Percentiles rank a stretch among this genome's conserved stretches.
Evolutionary conservation across 2,329 filamentous ascomycete species (phyloP).

Genomic region (Phaeosphaeria sp.): DNA sequence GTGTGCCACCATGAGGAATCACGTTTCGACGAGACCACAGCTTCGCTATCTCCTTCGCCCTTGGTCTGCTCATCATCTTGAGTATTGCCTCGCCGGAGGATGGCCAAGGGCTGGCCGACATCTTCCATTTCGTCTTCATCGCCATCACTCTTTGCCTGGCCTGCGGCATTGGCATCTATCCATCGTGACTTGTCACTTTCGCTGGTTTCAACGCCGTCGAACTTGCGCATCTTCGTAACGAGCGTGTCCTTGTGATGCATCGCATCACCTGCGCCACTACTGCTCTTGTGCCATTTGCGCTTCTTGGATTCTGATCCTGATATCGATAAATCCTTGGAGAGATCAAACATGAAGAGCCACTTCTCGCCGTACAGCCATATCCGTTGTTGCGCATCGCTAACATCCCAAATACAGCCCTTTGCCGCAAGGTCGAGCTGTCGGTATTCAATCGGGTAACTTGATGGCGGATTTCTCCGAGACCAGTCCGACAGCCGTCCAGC

Average conservation of each 20-base stretch:
- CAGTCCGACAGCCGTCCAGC: slow-evolving; percentile 80
- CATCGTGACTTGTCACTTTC: slow-evolving; percentile 31
- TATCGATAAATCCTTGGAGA: slow-evolving; percentile 69
- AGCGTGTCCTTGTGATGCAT: slow-evolving; percentile 56
- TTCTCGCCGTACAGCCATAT: slow-evolving; percentile 87
- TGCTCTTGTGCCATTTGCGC: slow-evolving; percentile 44
- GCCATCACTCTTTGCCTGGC: slow-evolving; percentile 41
- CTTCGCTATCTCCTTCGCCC: slow-evolving; percentile 22
- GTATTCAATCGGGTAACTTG: slow-evolving; percentile 76
- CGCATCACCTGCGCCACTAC: slow-evolving; percentile 63
- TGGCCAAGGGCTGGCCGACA: slow-evolving; percentile 28
- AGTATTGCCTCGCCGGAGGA: slow-evolving; percentile 32
- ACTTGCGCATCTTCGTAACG: slow-evolving; percentile 58
- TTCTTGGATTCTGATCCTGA: slow-evolving; percentile 32
- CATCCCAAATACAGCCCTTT: slow-evolving; percentile 86
- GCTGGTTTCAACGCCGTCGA: slow-evolving; percentile 49
- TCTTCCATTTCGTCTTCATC: slow-evolving; percentile 40
- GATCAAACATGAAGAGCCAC: slow-evolving; percentile 92
- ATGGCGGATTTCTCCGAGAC: slow-evolving; percentile 83
- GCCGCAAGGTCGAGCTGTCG: slow-evolving; percentile 77
- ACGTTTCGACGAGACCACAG: slow-evolving; percentile 27
- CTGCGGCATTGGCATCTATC: slow-evolving; percentile 36
- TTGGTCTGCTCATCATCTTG: slow-evolving; percentile 23
- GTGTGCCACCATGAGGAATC: slow-evolving; percentile 73
- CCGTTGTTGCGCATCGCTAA: slow-evolving; percentile 60